Percentiles rank a stretch among this genome's conserved stretches.
Evolutionary conservation across 768 basidiomycete genomes (phyloP).

Genomic region (Pilatotrama ljubarskyi): DNA sequence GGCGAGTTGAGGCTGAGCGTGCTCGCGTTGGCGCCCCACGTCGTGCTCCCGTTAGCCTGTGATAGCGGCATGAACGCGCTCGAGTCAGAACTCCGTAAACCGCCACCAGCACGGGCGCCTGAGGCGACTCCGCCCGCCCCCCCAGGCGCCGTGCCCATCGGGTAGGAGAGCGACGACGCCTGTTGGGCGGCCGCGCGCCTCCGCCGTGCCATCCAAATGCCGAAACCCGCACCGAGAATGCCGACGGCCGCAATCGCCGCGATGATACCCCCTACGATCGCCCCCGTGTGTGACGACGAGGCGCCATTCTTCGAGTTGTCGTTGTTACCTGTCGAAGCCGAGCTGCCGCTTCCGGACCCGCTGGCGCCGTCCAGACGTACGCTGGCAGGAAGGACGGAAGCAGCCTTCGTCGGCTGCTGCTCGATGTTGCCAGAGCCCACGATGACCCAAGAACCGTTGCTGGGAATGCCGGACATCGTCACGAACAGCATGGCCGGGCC

Average conservation of each 20-base stretch:
- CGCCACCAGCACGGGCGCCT: conserved; percentile 28
- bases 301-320: conserved; percentile 22
- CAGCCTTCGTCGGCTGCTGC: conserved; percentile 54
- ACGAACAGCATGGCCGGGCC: conserved; percentile 86
- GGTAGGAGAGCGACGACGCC: conserved; percentile 37
- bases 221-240: conserved; percentile 52
- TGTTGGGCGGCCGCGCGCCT: conserved; percentile 41
- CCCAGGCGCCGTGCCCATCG: conserved; percentile 38
- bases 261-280: conserved; percentile 51
- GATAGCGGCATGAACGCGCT: conserved; percentile 73
- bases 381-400: conserved; percentile 50
- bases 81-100: conserved; percentile 55
- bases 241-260: conserved; percentile 54
- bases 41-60: conserved; percentile 56
- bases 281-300: conserved; percentile 39
- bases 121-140: conserved; percentile 23
- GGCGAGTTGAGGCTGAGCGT: conserved; percentile 44
- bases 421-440: conserved; percentile 82
- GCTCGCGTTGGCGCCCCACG: conserved; percentile 55
- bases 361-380: conserved; percentile 40
- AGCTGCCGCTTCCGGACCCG: conserved; percentile 41
- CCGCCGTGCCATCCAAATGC: conserved; percentile 52
- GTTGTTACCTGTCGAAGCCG: conserved; percentile 17
- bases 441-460: conserved; percentile 72
- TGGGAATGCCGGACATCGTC: conserved; percentile 82